Conservation (phyloP, 306 rosid species). For the Castanea sativa region DNA sequence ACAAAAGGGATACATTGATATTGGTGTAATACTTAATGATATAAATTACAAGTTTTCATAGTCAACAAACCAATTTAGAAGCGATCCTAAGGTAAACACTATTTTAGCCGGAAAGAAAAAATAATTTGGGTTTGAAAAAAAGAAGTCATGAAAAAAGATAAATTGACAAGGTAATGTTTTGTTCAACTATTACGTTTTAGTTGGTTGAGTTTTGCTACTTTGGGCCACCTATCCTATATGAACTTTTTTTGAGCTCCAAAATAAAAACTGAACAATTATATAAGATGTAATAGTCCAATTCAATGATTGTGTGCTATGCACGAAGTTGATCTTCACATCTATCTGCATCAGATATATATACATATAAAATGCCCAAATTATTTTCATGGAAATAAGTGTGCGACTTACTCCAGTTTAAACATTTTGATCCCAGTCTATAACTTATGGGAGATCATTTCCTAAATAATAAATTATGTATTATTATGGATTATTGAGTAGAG, state of each 20-base stretch:
- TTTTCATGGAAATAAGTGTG: background rate
- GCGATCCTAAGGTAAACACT: background rate
- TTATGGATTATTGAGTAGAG: background rate
- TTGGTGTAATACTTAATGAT: no score
- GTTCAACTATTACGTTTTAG: background rate
- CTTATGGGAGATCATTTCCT: no score
- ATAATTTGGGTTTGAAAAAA: background rate
- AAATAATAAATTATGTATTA: background rate
- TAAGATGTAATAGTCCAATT: background rate
- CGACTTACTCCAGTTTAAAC: background rate
- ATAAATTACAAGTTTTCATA: no score
- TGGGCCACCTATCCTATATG: background rate
- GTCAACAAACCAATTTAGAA: no score
- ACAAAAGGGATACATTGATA: no score
- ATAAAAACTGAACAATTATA: background rate
- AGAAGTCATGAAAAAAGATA: background rate
- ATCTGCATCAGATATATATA: background rate
- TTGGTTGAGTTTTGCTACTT: background rate
- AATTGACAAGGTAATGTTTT: background rate
- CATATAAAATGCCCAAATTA: background rate
- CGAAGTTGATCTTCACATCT: background rate
- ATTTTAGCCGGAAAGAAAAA: no score
- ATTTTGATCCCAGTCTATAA: background rate
- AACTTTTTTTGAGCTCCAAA: background rate
- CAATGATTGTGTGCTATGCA: background rate